phyloP scores from a whole-genome alignment of 225 moss, liverwort and hornwort species.

The Marchantia polymorpha region DNA sequence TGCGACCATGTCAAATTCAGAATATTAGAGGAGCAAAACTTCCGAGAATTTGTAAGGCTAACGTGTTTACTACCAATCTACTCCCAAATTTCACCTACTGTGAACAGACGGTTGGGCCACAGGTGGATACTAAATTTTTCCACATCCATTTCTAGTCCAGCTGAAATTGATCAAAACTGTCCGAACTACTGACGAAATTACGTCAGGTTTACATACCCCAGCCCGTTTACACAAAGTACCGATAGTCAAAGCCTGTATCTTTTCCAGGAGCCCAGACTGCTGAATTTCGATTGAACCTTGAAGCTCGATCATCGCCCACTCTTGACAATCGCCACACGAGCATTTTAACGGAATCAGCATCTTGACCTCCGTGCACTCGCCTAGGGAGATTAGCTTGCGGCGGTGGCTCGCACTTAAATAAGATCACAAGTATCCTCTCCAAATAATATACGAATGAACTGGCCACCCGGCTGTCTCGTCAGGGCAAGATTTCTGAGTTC shows the following conservation, averaged over 20 bases:
- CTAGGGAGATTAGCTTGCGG: too few relatives aligned
- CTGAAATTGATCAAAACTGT: not conserved
- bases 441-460: too few relatives aligned
- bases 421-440: too few relatives aligned
- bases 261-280: conserved; percentile 30
- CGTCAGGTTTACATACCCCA: conserved; percentile 25
- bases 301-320: conserved; percentile 49
- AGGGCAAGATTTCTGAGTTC: too few relatives aligned
- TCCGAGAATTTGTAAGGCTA: not conserved
- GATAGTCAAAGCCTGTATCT: conserved; percentile 35
- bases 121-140: not conserved
- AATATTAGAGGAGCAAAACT: not conserved
- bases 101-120: not conserved
- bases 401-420: too few relatives aligned
- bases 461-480: too few relatives aligned
- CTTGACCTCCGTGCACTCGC: not conserved
- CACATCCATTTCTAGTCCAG: not conserved
- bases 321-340: conserved; percentile 37
- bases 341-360: conserved; percentile 35
- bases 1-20: conserved; percentile 2
- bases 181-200: not conserved
- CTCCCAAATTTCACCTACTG: not conserved
- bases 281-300: conserved; percentile 47
- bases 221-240: conserved; percentile 34
- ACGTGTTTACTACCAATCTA: too few relatives aligned